Percentiles rank a stretch among this genome's conserved stretches.
phyloP scores from a whole-genome alignment of 805 yeast species.

The Sugiyamaella boreocaroliniensis region DNA sequence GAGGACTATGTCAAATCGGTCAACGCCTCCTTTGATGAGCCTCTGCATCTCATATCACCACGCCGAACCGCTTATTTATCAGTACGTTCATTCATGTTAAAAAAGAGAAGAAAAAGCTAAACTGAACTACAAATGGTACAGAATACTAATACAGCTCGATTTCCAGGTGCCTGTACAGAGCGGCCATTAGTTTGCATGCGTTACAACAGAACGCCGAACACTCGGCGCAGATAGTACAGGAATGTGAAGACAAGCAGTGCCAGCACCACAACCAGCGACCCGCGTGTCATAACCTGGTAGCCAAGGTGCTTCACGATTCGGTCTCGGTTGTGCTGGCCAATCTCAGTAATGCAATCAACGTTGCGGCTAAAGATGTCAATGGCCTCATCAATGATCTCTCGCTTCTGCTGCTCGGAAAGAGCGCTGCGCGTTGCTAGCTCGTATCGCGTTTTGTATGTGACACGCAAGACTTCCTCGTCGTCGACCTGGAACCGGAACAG shows the following conservation, averaged over 20 bases:
- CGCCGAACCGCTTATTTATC: slow-evolving; percentile 15
- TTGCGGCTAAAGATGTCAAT: slow-evolving; percentile 59
- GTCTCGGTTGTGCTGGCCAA: slow-evolving; percentile 57
- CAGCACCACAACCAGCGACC: not conserved
- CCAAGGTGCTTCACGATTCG: slow-evolving; percentile 14
- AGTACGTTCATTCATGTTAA: slow-evolving; percentile 4
- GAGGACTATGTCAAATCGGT: slow-evolving; percentile 36
- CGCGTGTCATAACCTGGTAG: slow-evolving; percentile 7
- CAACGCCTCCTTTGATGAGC: slow-evolving; percentile 6
- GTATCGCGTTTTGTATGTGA: slow-evolving; percentile 64
- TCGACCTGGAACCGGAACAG: slow-evolving; percentile 64
- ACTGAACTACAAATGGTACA: too few relatives aligned
- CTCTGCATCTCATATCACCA: slow-evolving; percentile 12
- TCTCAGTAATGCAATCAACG: slow-evolving; percentile 53
- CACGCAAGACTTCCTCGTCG: slow-evolving; percentile 59
- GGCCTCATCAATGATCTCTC: slow-evolving; percentile 62
- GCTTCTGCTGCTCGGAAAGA: slow-evolving; percentile 65
- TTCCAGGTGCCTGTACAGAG: not conserved
- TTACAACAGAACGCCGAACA: not conserved
- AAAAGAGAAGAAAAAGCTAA: too few relatives aligned
- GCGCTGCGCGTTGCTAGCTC: slow-evolving; percentile 67
- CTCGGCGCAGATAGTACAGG: not conserved
- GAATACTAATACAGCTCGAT: not conserved
- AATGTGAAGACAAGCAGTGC: not conserved
- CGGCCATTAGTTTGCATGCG: slow-evolving; percentile 2